These are phyloP conservation scores for Leccinum fibrillosum DNA, from an alignment of 768 basidiomycete genomes.

Conservation along the genomic window DNA sequence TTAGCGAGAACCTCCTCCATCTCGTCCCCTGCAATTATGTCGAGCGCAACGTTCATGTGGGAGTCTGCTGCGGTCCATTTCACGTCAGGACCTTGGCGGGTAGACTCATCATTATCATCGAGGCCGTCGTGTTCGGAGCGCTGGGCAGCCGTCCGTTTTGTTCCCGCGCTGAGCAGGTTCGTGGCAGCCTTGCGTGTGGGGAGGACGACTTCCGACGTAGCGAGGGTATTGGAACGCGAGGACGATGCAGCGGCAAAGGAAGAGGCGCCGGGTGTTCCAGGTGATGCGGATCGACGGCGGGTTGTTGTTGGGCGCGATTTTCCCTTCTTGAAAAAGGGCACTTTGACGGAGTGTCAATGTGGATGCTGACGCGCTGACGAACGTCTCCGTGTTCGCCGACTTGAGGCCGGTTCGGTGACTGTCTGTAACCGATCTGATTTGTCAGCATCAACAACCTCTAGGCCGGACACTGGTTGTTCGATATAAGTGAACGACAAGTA, in stretches of 20 bases:
- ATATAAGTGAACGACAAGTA: too few species aligned
- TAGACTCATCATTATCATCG: slow-evolving; percentile 44
- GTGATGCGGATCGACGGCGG: slow-evolving; percentile 70
- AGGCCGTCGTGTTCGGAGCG: slow-evolving; percentile 40
- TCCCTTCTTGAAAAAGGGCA: slow-evolving; percentile 81
- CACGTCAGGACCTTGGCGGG: slow-evolving; percentile 52
- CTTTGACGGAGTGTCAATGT: too few species aligned
- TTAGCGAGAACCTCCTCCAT: slow-evolving; percentile 75
- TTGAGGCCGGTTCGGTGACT: too few species aligned
- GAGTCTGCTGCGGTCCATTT: slow-evolving; percentile 78
- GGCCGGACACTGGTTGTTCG: too few species aligned
- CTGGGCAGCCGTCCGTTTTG: slow-evolving; percentile 57
- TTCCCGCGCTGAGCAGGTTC: slow-evolving; percentile 77
- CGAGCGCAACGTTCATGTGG: slow-evolving; percentile 66
- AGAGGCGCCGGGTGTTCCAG: slow-evolving; percentile 36
- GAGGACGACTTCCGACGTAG: slow-evolving; percentile 66
- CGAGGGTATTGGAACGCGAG: slow-evolving; percentile 12
- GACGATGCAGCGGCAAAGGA: slow-evolving; percentile 7
- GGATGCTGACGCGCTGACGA: too few species aligned
- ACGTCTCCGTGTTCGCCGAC: too few species aligned
- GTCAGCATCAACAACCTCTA: too few species aligned
- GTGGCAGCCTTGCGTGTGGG: slow-evolving; percentile 64
- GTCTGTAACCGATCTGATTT: too few species aligned
- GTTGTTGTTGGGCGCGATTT: slow-evolving; percentile 72
- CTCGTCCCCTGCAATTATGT: slow-evolving; percentile 82